Evolutionary conservation across 2,329 filamentous ascomycete genomes (phyloP).

Genomic region (Xylariaceae sp.): DNA sequence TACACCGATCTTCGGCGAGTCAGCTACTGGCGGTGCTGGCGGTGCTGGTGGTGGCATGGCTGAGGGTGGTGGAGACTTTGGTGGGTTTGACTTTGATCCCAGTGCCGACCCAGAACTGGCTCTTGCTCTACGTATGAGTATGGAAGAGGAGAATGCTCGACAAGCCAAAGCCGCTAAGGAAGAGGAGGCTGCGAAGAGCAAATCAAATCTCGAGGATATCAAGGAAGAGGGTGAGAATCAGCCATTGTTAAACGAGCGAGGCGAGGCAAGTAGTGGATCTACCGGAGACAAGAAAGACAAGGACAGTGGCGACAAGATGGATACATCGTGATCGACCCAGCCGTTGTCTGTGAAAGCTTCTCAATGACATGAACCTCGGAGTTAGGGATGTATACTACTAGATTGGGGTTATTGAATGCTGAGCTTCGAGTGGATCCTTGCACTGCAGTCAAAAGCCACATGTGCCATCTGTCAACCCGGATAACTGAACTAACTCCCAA

Average conservation of each 20-base stretch:
- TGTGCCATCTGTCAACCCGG: slow-evolving; percentile 5
- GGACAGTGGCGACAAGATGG: slow-evolving; percentile 75
- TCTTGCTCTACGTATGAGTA: slow-evolving; percentile 90
- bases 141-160: slow-evolving; percentile 95
- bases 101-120: slow-evolving; percentile 90
- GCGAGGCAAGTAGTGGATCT: slow-evolving; percentile 57
- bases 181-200: slow-evolving; percentile 67
- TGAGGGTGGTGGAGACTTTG: slow-evolving; percentile 62
- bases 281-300: slow-evolving; percentile 46
- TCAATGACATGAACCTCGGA: slow-evolving; percentile 19
- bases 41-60: slow-evolving; percentile 52
- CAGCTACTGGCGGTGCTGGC: slow-evolving; percentile 53
- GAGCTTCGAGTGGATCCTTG: slow-evolving; percentile 17
- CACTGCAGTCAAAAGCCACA: background rate
- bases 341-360: slow-evolving; percentile 4
- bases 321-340: slow-evolving; percentile 62
- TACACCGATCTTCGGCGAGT: slow-evolving; percentile 83
- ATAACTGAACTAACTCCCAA: slow-evolving; percentile 19
- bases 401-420: slow-evolving; percentile 21
- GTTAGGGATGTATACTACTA: slow-evolving; percentile 31
- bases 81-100: slow-evolving; percentile 84
- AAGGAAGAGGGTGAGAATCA: slow-evolving; percentile 72
- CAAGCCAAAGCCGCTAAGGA: slow-evolving; percentile 81
- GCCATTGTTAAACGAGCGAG: slow-evolving; percentile 60
- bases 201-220: slow-evolving; percentile 74